Conservation (phyloP, 1,284 basidiomycete genomes). For the Phellopilus nigrolimitatus region DNA sequence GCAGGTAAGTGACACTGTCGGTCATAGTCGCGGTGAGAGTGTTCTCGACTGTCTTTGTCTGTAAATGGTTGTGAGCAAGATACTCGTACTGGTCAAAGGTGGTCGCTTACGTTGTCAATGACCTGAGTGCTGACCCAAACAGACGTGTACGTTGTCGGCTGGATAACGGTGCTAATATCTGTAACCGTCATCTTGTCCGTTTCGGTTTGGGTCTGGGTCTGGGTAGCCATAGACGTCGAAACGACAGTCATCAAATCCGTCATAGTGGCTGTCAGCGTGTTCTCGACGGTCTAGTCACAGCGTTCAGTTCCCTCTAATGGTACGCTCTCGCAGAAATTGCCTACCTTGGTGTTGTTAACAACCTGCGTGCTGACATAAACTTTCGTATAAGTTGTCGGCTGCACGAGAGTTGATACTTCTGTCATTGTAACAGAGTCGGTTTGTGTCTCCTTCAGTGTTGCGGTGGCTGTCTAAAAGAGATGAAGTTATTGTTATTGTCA, state of each 20-base stretch:
- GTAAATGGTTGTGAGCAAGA: neutral
- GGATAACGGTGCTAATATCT: slow-evolving; percentile 36
- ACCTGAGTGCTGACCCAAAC: slow-evolving; percentile 40
- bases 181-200: slow-evolving; percentile 44
- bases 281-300: slow-evolving; percentile 39
- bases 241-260: slow-evolving; percentile 37
- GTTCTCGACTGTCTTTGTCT: slow-evolving; percentile 47
- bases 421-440: slow-evolving; percentile 27
- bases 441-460: slow-evolving; percentile 22
- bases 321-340: neutral
- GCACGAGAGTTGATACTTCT: slow-evolving; percentile 18
- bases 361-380: slow-evolving; percentile 52
- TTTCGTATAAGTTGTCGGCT: slow-evolving; percentile 34
- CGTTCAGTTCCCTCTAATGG: neutral
- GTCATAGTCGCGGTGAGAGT: slow-evolving; percentile 47
- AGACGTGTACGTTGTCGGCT: slow-evolving; percentile 42
- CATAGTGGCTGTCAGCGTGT: slow-evolving; percentile 45
- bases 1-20: slow-evolving; percentile 39
- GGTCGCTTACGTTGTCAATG: slow-evolving; percentile 37
- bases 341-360: slow-evolving; percentile 49
- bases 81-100: neutral
- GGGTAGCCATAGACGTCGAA: slow-evolving; percentile 17
- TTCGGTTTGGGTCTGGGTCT: slow-evolving; percentile 35
- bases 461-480: slow-evolving; percentile 28
- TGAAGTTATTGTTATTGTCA: slow-evolving; percentile 10